A percentile compares a stretch with the other conserved stretches of the same genome.
Conservation (phyloP, 495 filamentous ascomycete species). For the Penicillium chermesinum region DNA sequence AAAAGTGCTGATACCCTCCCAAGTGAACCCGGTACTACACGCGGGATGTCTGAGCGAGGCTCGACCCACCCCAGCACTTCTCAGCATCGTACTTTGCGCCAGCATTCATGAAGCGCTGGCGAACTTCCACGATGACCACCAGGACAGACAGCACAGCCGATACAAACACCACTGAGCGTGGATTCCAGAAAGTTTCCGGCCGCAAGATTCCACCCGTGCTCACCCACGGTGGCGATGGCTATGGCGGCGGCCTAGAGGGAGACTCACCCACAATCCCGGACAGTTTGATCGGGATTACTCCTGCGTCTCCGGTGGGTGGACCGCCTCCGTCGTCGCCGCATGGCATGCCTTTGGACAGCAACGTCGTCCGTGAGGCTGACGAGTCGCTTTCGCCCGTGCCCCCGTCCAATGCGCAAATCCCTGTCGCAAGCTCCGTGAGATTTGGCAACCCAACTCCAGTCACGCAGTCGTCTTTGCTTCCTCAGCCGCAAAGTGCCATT, state of each 20-base stretch:
- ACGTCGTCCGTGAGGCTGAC: slow-evolving; percentile 31
- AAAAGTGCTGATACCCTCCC: slow-evolving; percentile 22
- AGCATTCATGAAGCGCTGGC: slow-evolving; percentile 40
- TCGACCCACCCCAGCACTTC: slow-evolving; percentile 48
- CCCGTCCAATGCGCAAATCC: slow-evolving; percentile 47
- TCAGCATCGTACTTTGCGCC: slow-evolving; percentile 49
- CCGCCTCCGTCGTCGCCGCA: slow-evolving; percentile 33
- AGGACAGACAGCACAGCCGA: slow-evolving; percentile 38
- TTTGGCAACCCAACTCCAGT: slow-evolving; percentile 21
- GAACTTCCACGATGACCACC: slow-evolving; percentile 36
- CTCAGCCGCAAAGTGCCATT: slow-evolving; percentile 22
- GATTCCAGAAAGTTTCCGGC: slow-evolving; percentile 62
- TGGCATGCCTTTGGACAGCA: slow-evolving; percentile 35
- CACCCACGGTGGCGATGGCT: slow-evolving; percentile 64
- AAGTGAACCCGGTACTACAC: slow-evolving; percentile 15
- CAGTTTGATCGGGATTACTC: slow-evolving; percentile 8
- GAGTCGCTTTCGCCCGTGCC: slow-evolving; percentile 34
- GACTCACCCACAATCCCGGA: slow-evolving; percentile 18
- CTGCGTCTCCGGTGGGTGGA: slow-evolving; percentile 21
- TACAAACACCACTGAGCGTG: slow-evolving; percentile 42
- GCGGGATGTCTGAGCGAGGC: slow-evolving; percentile 46
- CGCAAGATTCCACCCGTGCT: slow-evolving; percentile 69
- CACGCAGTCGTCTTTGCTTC: slow-evolving; percentile 18
- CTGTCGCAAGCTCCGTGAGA: slow-evolving; percentile 39
- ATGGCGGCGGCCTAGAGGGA: slow-evolving; percentile 45